Percentiles rank a stretch among this genome's conserved stretches.
Evolutionary conservation across 495 filamentous ascomycete species (phyloP).

Genomic region (Platismatia glauca): DNA sequence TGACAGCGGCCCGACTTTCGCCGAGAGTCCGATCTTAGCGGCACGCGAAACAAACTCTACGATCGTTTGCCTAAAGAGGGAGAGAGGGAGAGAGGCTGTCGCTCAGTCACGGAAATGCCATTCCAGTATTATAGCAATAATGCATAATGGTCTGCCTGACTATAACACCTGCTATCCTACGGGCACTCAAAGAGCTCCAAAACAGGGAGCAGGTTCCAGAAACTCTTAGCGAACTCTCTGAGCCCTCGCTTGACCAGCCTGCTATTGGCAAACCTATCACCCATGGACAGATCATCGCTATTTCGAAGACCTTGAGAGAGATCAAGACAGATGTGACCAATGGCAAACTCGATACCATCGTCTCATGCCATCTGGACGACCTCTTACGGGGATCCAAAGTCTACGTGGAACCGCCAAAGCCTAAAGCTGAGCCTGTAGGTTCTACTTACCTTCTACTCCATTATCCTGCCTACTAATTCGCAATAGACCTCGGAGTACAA

Average conservation of each 20-base stretch:
- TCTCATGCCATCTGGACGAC: slow-evolving; percentile 43
- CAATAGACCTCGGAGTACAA: slow-evolving; percentile 75
- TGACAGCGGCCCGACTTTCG: not conserved
- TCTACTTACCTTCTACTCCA: slow-evolving; percentile 3
- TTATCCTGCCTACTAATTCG: slow-evolving; percentile 22
- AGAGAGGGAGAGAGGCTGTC: too few relatives aligned
- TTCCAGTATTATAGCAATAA: slow-evolving; percentile 3
- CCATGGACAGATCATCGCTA: slow-evolving; percentile 63
- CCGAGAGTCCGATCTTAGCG: not conserved
- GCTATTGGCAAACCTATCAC: slow-evolving; percentile 62
- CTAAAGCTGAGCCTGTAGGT: slow-evolving; percentile 70
- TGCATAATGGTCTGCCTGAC: slow-evolving; percentile 66
- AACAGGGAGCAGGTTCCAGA: not conserved
- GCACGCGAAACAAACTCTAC: not conserved
- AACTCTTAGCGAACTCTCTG: slow-evolving; percentile 12
- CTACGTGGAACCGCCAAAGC: slow-evolving; percentile 66
- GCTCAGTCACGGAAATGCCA: not conserved
- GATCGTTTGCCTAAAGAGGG: not conserved
- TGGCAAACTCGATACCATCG: not conserved
- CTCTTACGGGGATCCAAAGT: slow-evolving; percentile 64
- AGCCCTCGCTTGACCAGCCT: slow-evolving; percentile 39
- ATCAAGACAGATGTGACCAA: slow-evolving; percentile 31
- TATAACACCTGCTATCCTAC: slow-evolving; percentile 60
- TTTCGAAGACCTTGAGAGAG: slow-evolving; percentile 41
- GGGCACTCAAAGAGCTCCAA: slow-evolving; percentile 43